phyloP scores from a whole-genome alignment of 2,329 filamentous ascomycete genomes.

The Sarocladium brachiariae region DNA sequence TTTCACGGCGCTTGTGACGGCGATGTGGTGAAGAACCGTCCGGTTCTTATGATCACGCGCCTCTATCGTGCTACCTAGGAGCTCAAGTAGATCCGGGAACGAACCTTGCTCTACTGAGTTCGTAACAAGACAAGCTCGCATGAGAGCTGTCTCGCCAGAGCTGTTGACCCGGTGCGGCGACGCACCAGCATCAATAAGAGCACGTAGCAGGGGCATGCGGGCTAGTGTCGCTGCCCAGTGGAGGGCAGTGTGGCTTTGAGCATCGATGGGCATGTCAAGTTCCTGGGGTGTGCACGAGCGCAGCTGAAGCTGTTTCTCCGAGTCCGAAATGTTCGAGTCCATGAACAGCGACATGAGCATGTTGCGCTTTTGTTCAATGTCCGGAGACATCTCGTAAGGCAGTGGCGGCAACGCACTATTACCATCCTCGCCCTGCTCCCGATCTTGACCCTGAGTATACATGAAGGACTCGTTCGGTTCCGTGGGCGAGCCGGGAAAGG shows the following conservation, averaged over 20 bases:
- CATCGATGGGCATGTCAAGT: conserved; percentile 86
- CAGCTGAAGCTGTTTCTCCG: conserved; percentile 68
- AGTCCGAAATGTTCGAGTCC: conserved; percentile 64
- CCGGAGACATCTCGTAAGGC: conserved; percentile 50
- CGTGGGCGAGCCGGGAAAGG: conserved; percentile 66
- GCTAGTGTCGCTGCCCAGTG: conserved; percentile 96
- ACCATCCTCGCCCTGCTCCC: conserved; percentile 39
- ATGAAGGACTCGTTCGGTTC: conserved; percentile 76
- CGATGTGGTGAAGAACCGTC: conserved; percentile 93
- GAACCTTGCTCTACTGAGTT: conserved; percentile 89
- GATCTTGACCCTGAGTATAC: conserved; percentile 49
- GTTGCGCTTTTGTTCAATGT: conserved; percentile 73
- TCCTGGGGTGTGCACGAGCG: conserved; percentile 69
- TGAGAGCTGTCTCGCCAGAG: conserved; percentile 84
- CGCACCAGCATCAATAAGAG: conserved; percentile 76
- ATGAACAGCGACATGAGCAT: conserved; percentile 78
- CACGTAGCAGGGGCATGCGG: conserved; percentile 71
- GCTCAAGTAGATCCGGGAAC: conserved; percentile 84
- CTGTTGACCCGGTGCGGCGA: conserved; percentile 84
- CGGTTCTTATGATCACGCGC: conserved; percentile 82
- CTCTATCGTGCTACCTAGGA: conserved; percentile 84
- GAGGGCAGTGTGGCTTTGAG: conserved; percentile 80
- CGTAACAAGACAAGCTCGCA: conserved; percentile 86
- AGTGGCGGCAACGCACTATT: conserved; percentile 59
- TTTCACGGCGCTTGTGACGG: conserved; percentile 91